These are phyloP conservation scores for Trifolium pratense DNA, from an alignment of 306 rosid genomes.

Conservation along the genomic window DNA sequence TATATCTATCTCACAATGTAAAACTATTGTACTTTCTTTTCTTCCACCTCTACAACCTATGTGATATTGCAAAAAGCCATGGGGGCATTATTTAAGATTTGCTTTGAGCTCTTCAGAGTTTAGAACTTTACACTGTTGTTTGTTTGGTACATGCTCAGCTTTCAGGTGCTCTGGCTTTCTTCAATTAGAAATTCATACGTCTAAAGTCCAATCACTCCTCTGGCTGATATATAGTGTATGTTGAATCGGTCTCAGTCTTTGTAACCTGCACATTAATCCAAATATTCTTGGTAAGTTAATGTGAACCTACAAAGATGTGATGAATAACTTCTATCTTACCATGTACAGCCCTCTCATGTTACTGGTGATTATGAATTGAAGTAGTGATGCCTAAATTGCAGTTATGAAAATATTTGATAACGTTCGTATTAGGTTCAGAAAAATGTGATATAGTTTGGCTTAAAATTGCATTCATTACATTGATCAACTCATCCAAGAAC, in stretches of 20 bases:
- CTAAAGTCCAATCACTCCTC: conserved; percentile 55
- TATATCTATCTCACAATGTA: conserved; percentile 33
- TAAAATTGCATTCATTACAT: too few species aligned
- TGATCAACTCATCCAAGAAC: neutral
- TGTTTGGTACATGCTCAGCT: conserved; percentile 38
- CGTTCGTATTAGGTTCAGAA: too few species aligned
- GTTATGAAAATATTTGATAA: too few species aligned
- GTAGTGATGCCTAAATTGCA: too few species aligned
- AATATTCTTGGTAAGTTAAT: conserved; percentile 6
- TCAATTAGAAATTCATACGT: conserved; percentile 20
- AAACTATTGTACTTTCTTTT: conserved; percentile 35
- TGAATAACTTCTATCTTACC: conserved; percentile 38
- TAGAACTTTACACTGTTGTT: conserved; percentile 26
- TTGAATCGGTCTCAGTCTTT: conserved; percentile 78
- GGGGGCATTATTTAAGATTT: conserved; percentile 40
- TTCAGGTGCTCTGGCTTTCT: conserved; percentile 37
- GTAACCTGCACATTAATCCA: conserved; percentile 71
- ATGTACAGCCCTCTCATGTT: conserved; percentile 6
- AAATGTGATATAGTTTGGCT: too few species aligned
- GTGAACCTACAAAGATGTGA: conserved; percentile 38
- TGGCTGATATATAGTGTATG: conserved; percentile 63
- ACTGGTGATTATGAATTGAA: too few species aligned
- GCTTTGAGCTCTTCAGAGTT: conserved; percentile 38
- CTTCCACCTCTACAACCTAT: conserved; percentile 39
- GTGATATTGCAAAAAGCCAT: conserved; percentile 43